phyloP scores from a whole-genome alignment of 2,329 filamentous ascomycete genomes.

The Claviceps capensis region DNA sequence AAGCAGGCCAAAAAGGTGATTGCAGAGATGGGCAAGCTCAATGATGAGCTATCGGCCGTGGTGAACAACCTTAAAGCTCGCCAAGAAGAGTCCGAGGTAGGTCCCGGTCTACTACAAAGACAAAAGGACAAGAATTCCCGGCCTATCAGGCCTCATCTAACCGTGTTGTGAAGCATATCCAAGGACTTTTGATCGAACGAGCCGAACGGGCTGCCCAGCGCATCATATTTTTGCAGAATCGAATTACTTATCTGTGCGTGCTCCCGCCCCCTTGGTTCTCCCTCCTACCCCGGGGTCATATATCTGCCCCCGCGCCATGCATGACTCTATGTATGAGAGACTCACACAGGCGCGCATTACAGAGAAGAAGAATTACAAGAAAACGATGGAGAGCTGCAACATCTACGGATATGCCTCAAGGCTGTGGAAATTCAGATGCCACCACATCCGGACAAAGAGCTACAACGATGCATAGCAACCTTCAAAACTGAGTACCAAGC shows the following conservation, averaged over 20 bases:
- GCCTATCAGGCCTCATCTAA: background rate
- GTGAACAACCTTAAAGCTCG: slow-evolving; percentile 37
- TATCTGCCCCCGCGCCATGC: too few relatives aligned
- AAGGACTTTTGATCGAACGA: slow-evolving; percentile 43
- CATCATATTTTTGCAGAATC: slow-evolving; percentile 45
- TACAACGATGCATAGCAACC: slow-evolving; percentile 42
- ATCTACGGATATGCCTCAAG: slow-evolving; percentile 47
- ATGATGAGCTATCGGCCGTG: slow-evolving; percentile 34
- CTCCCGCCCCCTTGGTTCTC: background rate
- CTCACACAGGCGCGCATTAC: background rate
- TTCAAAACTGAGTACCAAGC: slow-evolving; percentile 46
- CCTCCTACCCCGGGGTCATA: too few relatives aligned
- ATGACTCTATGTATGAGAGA: background rate
- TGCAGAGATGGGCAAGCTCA: slow-evolving; percentile 27
- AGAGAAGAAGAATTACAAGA: slow-evolving; percentile 43
- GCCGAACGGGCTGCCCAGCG: slow-evolving; percentile 43
- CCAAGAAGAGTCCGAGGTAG: slow-evolving; percentile 46
- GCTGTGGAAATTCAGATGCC: slow-evolving; percentile 47
- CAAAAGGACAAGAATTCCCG: background rate
- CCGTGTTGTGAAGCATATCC: slow-evolving; percentile 36
- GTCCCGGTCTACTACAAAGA: slow-evolving; percentile 7
- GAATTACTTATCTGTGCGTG: slow-evolving; percentile 42
- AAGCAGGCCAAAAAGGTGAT: slow-evolving; percentile 24
- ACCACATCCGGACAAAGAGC: slow-evolving; percentile 37
- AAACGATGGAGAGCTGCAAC: slow-evolving; percentile 46